A percentile compares a stretch with the other conserved stretches of the same genome.
These are phyloP conservation scores for Microascus cirrosus DNA, from an alignment of 2,329 filamentous ascomycete species.

Conservation along the genomic window DNA sequence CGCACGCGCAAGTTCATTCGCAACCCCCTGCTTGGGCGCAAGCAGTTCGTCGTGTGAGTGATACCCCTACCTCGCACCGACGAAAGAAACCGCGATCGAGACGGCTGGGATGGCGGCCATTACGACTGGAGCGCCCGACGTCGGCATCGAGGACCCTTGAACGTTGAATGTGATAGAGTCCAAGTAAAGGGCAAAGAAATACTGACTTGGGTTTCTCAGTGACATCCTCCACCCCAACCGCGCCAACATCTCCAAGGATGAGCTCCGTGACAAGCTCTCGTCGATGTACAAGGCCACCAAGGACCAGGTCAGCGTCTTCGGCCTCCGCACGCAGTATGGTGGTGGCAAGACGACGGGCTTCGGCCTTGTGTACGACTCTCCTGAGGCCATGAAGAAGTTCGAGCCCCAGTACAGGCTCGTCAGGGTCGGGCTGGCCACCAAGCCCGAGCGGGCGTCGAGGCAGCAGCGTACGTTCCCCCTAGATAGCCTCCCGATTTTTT, in stretches of 20 bases:
- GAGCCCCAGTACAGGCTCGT: conserved; percentile 97
- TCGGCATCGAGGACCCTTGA: background rate
- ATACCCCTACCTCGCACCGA: conserved; percentile 9
- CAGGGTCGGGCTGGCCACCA: conserved; percentile 81
- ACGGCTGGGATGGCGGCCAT: background rate
- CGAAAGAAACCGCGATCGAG: background rate
- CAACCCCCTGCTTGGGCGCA: conserved; percentile 96
- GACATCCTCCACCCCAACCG: conserved; percentile 99
- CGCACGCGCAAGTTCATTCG: conserved; percentile 99
- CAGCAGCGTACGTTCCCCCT: conserved; percentile 80
- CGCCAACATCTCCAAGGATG: conserved; percentile 97
- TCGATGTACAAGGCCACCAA: conserved; percentile 97
- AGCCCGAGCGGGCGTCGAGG: conserved; percentile 95
- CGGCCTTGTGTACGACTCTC: conserved; percentile 95
- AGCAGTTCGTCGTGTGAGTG: conserved; percentile 99
- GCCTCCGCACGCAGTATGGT: conserved; percentile 97
- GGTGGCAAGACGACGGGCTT: conserved; percentile 99
- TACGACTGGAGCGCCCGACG: background rate
- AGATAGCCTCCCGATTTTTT: conserved; percentile 1
- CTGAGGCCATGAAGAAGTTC: conserved; percentile 99
- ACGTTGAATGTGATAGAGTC: too few species aligned
- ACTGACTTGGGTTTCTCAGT: conserved; percentile 37
- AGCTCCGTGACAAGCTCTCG: conserved; percentile 90
- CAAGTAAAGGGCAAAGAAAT: background rate
- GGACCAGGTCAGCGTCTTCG: conserved; percentile 96